phyloP scores from a whole-genome alignment of 2,329 filamentous ascomycete species.

The Fusarium foetens region DNA sequence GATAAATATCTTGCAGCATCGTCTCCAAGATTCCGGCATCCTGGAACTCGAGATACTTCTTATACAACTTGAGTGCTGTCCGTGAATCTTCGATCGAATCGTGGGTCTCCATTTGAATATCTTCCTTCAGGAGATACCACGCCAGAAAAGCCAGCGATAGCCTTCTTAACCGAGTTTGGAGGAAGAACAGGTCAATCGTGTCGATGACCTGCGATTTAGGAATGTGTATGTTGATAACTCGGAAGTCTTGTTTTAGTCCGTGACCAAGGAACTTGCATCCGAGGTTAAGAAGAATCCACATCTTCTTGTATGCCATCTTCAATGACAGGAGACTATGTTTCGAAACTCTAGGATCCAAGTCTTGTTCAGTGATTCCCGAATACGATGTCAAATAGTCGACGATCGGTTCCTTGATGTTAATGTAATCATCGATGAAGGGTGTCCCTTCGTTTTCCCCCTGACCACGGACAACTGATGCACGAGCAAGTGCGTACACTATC shows the following conservation, averaged over 20 bases:
- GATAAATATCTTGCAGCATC: constrained; percentile 89
- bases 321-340: constrained; percentile 85
- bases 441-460: constrained; percentile 79
- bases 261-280: constrained; percentile 95
- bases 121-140: constrained; percentile 90
- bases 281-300: constrained; percentile 95
- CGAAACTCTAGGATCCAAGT: constrained; percentile 82
- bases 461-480: constrained; percentile 89
- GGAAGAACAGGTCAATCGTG: constrained; percentile 91
- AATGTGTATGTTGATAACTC: constrained; percentile 97
- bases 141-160: constrained; percentile 91
- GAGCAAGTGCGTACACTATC: constrained; percentile 89
- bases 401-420: constrained; percentile 87
- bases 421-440: constrained; percentile 98
- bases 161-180: constrained; percentile 82
- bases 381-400: constrained; percentile 96
- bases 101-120: constrained; percentile 92
- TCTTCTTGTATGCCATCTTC: constrained; percentile 95
- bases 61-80: constrained; percentile 87
- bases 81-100: constrained; percentile 96
- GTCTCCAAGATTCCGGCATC: constrained; percentile 85
- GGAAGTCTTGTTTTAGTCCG: constrained; percentile 93
- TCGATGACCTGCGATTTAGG: constrained; percentile 92
- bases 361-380: constrained; percentile 87
- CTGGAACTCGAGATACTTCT: constrained; percentile 89